phyloP scores from a whole-genome alignment of 257 asterid species.

The Lycium ferocissimum region DNA sequence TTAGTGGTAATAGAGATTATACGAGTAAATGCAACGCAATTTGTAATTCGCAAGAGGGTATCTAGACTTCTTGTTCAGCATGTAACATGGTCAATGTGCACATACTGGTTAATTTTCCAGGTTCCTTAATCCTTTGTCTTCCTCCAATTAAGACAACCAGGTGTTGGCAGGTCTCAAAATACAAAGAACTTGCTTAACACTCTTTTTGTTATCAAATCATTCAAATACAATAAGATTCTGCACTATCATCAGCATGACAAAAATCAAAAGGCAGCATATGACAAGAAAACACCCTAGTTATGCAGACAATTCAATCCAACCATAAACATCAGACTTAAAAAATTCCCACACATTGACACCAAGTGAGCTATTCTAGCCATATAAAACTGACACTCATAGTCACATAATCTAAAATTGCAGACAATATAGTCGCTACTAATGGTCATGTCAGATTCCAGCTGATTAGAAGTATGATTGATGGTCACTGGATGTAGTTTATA shows the following conservation, averaged over 20 bases:
- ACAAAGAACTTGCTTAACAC: not conserved
- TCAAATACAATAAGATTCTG: no score
- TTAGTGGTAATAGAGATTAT: not conserved
- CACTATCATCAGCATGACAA: not conserved
- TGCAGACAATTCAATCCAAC: not conserved
- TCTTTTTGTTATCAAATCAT: not conserved
- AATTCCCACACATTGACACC: not conserved
- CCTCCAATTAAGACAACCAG: not conserved
- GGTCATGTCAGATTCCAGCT: not conserved
- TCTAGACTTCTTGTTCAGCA: not conserved
- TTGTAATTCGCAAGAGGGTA: not conserved
- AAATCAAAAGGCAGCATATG: not conserved
- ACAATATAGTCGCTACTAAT: not conserved
- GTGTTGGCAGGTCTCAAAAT: not conserved
- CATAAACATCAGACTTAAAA: not conserved
- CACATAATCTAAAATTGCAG: not conserved
- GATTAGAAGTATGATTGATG: not conserved
- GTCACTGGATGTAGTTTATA: not conserved
- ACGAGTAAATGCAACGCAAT: not conserved
- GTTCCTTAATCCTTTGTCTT: not conserved
- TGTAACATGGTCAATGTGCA: constrained; percentile 15
- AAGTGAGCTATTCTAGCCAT: not conserved
- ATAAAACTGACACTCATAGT: not conserved
- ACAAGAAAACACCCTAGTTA: not conserved
- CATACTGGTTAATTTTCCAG: constrained; percentile 16